These are phyloP conservation scores for Debaryomycetaceae sp. DNA, from an alignment of 1,139 yeast species.

Conservation along the genomic window DNA sequence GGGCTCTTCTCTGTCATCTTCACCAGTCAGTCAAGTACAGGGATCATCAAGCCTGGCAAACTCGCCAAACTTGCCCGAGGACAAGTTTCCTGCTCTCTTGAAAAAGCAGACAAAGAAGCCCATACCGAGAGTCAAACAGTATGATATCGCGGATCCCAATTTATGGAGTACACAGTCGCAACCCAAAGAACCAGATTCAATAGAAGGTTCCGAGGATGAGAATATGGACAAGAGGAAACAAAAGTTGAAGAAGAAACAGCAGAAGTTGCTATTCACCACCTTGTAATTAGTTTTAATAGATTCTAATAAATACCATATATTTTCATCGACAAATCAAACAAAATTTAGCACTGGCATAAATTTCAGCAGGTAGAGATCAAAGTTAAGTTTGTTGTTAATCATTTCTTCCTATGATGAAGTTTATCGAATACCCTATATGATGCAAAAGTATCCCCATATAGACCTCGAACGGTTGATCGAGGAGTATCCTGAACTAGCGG, in stretches of 20 bases:
- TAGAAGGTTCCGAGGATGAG: conserved; percentile 15
- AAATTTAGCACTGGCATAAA: background rate
- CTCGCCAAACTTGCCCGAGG: conserved; percentile 4
- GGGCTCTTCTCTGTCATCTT: conserved; percentile 12
- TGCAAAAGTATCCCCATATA: conserved; percentile 6
- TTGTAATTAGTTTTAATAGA: background rate
- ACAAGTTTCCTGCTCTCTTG: conserved; percentile 40
- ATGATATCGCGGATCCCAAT: conserved; percentile 20
- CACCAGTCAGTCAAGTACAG: conserved; percentile 12
- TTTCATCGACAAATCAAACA: background rate
- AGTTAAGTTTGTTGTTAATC: too few species aligned
- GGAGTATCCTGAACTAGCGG: conserved; percentile 7
- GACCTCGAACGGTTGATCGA: conserved; percentile 6
- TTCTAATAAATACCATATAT: background rate
- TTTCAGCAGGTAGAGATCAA: background rate
- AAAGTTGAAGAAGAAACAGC: conserved; percentile 29
- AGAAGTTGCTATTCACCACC: conserved; percentile 10
- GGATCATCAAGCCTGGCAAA: conserved; percentile 4
- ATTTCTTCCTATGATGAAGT: too few species aligned
- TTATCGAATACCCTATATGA: background rate
- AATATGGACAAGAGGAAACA: conserved; percentile 25
- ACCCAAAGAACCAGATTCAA: conserved; percentile 4
- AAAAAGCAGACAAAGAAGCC: conserved; percentile 31
- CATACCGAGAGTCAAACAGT: conserved; percentile 41
- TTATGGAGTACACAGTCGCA: conserved; percentile 20